These are phyloP conservation scores for Chlorophyllum brunneum DNA, from an alignment of 768 basidiomycete species.

Conservation along the genomic window DNA sequence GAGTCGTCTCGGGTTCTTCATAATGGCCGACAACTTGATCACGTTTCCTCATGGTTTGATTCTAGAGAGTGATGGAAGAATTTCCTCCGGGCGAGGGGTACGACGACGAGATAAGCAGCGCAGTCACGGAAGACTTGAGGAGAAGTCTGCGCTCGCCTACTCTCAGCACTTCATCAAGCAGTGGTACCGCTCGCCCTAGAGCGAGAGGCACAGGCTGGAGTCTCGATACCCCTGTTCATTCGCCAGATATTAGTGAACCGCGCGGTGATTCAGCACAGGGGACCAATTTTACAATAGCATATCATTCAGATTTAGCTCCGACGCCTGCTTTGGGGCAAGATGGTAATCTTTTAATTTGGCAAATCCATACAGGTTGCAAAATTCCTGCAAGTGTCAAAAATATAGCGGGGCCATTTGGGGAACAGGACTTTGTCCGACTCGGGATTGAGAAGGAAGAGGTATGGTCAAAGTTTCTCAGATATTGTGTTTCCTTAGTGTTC, in stretches of 20 bases:
- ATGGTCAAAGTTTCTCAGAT: neutral
- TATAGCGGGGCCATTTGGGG: conserved; percentile 1
- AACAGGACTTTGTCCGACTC: neutral
- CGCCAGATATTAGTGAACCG: neutral
- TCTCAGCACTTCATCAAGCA: neutral
- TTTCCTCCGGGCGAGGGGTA: conserved; percentile 4
- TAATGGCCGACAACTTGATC: too few relatives aligned
- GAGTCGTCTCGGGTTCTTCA: too few relatives aligned
- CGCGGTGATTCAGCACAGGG: neutral
- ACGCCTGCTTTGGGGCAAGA: neutral
- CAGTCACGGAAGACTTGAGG: conserved; percentile 1
- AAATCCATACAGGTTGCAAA: neutral
- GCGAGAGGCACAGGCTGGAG: neutral
- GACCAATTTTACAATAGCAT: neutral
- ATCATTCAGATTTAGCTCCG: neutral
- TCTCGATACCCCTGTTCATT: neutral
- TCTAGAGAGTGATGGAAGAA: neutral
- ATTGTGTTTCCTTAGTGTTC: neutral
- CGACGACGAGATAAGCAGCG: neutral
- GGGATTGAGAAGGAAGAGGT: neutral
- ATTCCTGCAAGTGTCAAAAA: neutral
- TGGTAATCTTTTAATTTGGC: neutral
- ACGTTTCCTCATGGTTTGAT: neutral
- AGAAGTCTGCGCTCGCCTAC: neutral
- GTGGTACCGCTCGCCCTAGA: conserved; percentile 4